Conservation (phyloP, 805 yeast genomes). For the Maudiozyma pseudohumilis region DNA sequence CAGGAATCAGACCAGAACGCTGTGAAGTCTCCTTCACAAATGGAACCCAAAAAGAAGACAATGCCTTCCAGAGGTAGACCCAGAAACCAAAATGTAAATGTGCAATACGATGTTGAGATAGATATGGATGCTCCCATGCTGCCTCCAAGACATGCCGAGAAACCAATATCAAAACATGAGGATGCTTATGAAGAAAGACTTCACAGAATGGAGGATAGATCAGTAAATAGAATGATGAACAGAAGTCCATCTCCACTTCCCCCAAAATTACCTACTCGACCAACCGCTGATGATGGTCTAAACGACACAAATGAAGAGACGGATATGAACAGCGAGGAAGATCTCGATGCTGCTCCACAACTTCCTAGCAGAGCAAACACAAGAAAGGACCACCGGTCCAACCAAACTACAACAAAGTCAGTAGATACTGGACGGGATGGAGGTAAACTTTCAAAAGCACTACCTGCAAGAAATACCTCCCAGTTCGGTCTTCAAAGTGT, state of each 20-base stretch:
- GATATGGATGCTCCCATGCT: conserved; percentile 5
- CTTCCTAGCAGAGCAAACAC: neutral
- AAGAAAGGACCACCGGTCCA: no score
- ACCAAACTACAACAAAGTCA: no score
- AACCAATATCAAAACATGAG: conserved; percentile 2
- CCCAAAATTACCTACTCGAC: conserved; percentile 7
- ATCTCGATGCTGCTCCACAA: no score
- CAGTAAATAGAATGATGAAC: neutral
- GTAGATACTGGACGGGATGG: no score
- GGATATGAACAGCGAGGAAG: no score
- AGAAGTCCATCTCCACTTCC: conserved; percentile 1
- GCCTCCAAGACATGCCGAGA: conserved; percentile 3
- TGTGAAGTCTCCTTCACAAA: neutral
- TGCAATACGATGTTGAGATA: neutral
- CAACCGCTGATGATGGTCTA: neutral
- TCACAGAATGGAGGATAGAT: neutral
- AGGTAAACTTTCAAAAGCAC: no score
- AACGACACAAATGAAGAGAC: no score
- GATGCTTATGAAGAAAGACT: neutral
- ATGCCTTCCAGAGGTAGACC: conserved; percentile 23
- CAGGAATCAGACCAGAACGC: neutral
- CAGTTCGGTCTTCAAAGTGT: no score
- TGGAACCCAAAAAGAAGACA: neutral
- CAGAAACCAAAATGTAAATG: conserved; percentile 5
- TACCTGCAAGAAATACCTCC: no score